Percentiles rank a stretch among this genome's conserved stretches.
These are phyloP conservation scores for Pyricularia grisea DNA, from an alignment of 2,329 filamentous ascomycete species.

Conservation along the genomic window DNA sequence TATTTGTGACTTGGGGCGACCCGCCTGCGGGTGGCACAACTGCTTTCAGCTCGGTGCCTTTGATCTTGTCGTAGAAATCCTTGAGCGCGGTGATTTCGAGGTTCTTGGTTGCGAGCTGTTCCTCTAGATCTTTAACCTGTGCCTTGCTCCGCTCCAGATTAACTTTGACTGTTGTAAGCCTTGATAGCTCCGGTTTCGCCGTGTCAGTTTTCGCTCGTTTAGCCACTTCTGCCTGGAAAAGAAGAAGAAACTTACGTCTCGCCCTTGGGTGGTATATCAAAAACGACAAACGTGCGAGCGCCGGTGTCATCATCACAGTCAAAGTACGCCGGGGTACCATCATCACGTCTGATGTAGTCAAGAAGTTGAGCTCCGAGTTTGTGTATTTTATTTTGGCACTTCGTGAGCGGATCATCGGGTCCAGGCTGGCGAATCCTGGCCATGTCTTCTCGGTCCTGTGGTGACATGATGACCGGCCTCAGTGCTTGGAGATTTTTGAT, in stretches of 20 bases:
- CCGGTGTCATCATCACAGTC: not conserved
- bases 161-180: not conserved
- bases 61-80: not conserved
- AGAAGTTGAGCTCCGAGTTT: not conserved
- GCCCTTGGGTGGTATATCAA: not conserved
- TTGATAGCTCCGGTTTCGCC: not conserved
- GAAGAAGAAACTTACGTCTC: not conserved
- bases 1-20: not conserved
- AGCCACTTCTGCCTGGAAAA: too few species aligned
- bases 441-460: not conserved
- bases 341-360: not conserved
- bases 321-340: not conserved
- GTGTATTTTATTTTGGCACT: not conserved
- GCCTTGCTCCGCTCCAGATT: not conserved
- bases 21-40: not conserved
- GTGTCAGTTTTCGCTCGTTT: not conserved
- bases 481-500: not conserved
- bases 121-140: not conserved
- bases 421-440: not conserved
- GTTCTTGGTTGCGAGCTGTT: not conserved
- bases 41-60: not conserved
- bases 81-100: not conserved
- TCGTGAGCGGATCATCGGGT: not conserved
- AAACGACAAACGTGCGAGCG: not conserved
- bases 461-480: not conserved